Conservation (phyloP, 208 protist genomes). For the Leishmania tropica region DNA sequence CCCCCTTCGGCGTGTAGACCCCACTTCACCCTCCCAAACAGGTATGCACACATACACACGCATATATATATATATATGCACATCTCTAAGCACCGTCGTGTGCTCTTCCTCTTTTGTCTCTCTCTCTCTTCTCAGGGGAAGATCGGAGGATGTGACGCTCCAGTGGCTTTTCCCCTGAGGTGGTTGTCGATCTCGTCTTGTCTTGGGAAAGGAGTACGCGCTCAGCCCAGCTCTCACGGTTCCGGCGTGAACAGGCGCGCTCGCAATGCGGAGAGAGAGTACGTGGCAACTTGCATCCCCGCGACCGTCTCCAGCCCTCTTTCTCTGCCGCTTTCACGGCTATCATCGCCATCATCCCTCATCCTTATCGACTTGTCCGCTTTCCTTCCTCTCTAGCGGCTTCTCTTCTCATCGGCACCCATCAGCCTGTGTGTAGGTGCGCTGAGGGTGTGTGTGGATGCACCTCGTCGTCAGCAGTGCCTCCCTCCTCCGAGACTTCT, state of each 20-base stretch:
- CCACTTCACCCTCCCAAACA: neutral
- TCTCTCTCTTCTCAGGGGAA: neutral
- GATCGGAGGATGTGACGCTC: neutral
- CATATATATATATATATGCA: neutral
- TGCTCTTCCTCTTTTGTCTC: neutral
- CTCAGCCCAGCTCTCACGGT: neutral
- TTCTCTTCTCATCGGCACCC: too few species aligned
- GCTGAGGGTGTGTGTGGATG: too few species aligned
- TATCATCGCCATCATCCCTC: too few species aligned
- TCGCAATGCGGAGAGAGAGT: neutral
- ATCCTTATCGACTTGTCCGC: too few species aligned
- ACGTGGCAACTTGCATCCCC: neutral
- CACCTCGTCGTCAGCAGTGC: too few species aligned
- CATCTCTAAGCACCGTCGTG: neutral
- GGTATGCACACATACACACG: neutral
- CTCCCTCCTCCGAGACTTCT: too few species aligned
- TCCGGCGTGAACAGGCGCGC: neutral
- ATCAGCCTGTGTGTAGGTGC: too few species aligned
- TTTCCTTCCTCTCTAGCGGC: too few species aligned
- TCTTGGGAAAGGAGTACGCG: neutral
- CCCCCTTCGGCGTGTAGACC: neutral
- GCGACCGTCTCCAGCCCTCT: neutral
- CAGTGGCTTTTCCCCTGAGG: neutral
- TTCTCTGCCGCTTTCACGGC: neutral
- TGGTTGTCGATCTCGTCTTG: neutral